Conservation (phyloP, 176 grass and related monocot species). For the Tillandsia leiboldiana region DNA sequence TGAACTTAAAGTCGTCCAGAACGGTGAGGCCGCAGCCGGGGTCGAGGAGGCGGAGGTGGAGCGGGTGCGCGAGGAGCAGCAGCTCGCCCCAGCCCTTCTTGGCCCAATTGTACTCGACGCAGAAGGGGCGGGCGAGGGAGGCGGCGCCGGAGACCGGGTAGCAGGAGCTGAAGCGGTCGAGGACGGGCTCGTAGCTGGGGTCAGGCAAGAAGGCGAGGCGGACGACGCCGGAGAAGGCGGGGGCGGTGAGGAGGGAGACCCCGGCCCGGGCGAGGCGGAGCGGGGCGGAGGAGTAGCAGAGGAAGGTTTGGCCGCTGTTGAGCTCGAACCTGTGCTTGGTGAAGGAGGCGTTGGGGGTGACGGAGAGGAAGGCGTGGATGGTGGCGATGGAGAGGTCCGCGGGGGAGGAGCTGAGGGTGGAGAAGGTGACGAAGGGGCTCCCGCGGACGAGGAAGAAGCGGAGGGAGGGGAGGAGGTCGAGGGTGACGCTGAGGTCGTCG, state of each 20-base stretch:
- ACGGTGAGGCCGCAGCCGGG: constrained; percentile 24
- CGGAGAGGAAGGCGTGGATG: constrained; percentile 65
- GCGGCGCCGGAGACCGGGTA: constrained; percentile 65
- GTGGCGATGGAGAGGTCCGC: constrained; percentile 53
- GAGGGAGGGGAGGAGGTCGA: constrained; percentile 65
- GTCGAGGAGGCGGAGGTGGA: constrained; percentile 70
- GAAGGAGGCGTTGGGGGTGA: constrained; percentile 21
- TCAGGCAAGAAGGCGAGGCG: constrained; percentile 58
- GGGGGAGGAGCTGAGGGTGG: constrained; percentile 25
- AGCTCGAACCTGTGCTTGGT: constrained; percentile 69
- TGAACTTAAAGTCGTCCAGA: constrained; percentile 65
- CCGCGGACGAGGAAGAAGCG: constrained; percentile 74
- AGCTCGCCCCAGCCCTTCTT: constrained; percentile 65
- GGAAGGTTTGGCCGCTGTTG: constrained; percentile 91
- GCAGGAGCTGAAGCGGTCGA: constrained; percentile 66
- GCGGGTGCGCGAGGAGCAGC: constrained; percentile 77
- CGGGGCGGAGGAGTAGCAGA: constrained; percentile 65
- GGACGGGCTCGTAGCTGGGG: constrained; percentile 42
- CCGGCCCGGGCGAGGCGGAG: constrained; percentile 31
- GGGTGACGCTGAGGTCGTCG: constrained; percentile 83
- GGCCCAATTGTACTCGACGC: constrained; percentile 68
- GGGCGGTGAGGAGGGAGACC: constrained; percentile 38
- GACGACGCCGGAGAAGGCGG: constrained; percentile 43
- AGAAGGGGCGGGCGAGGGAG: constrained; percentile 43
- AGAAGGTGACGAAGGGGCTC: constrained; percentile 64